Evolutionary conservation across 768 basidiomycete genomes (phyloP).

Genomic region (Pulveroboletus sp.): DNA sequence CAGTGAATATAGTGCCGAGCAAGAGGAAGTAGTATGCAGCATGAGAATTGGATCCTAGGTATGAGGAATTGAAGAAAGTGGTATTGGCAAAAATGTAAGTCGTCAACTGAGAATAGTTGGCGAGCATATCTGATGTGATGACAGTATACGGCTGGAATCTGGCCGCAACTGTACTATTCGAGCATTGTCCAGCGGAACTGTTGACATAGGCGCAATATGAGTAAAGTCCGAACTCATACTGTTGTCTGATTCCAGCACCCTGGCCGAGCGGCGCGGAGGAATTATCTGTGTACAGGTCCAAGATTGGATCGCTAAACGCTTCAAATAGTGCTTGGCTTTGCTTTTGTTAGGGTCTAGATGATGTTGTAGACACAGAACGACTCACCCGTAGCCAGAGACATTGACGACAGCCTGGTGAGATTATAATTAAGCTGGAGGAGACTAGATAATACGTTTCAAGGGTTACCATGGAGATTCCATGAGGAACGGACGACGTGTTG

Average conservation of each 20-base stretch:
- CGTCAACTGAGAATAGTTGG: slow-evolving; percentile 58
- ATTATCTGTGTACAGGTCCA: slow-evolving; percentile 64
- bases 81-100: slow-evolving; percentile 47
- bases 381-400: slow-evolving; percentile 68
- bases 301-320: slow-evolving; percentile 54
- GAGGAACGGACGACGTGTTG: slow-evolving; percentile 69
- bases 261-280: slow-evolving; percentile 56
- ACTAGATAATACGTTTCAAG: slow-evolving; percentile 3
- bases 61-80: slow-evolving; percentile 57
- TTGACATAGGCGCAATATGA: slow-evolving; percentile 72
- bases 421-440: slow-evolving; percentile 16
- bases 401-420: slow-evolving; percentile 58
- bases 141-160: slow-evolving; percentile 62
- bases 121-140: slow-evolving; percentile 62
- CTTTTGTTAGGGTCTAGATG: neutral
- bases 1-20: slow-evolving; percentile 64
- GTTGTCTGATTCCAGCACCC: slow-evolving; percentile 58
- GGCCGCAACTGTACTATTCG: slow-evolving; percentile 54
- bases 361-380: neutral
- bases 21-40: slow-evolving; percentile 75
- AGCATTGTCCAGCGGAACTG: slow-evolving; percentile 56
- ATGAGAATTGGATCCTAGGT: slow-evolving; percentile 58
- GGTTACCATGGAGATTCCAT: slow-evolving; percentile 68
- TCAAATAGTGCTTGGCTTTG: slow-evolving; percentile 47
- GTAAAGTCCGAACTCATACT: slow-evolving; percentile 80